Base-by-base conservation (phyloP, 495 filamentous ascomycete species). In the Cudoniella acicularis region DNA sequence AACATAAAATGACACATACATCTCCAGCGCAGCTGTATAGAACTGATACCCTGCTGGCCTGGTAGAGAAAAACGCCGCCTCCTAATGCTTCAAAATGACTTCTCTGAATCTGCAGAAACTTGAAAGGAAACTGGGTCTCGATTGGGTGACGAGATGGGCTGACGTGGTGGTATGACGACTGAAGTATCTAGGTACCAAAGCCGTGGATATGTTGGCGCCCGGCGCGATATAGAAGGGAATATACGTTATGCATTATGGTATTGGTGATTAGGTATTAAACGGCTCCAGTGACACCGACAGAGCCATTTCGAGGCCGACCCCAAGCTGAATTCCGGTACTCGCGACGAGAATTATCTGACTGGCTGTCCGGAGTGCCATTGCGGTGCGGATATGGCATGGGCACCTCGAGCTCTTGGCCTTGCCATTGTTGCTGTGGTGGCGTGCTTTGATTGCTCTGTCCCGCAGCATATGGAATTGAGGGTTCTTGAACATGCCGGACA, bases 401-500 rank as follows among this genome's bases (percentile, higher is more conserved):
- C 52, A 67, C 71, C 17, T 68, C 71, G 41, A 66, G 68, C 17
- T 75, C 70, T 25, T 71, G 68, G 13, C 67, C 64, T 51, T 72
- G 69, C 54, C 75, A 66, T 69, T 77, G 69, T 43, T 69, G 73
- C 13, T 70, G 73, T 10, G 77, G 75, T 40, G 77, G 79, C 6
- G 75, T 76, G 23, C 67, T 75, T 52, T 68, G 67, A 16, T 73
- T 70, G 24, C 49, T 49, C 1, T 68, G 56, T 25, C 18, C 52
- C 30, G 69, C 68, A 50, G 62, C 63, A 49, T 72, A 72, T 24
- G 77, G 77, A 40, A 72, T 59, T 6, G 70, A 66, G 18, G 83
- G 81, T 9, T 85, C 87, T 60, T 88, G 85, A 13, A 94, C 83
- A 63, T 91, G 89, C 22, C 88, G 82, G 22, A 88, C 91, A 25